Base-by-base conservation (phyloP, 225 moss, liverwort and hornwort species). In the Sphagnum tenellum region DNA sequence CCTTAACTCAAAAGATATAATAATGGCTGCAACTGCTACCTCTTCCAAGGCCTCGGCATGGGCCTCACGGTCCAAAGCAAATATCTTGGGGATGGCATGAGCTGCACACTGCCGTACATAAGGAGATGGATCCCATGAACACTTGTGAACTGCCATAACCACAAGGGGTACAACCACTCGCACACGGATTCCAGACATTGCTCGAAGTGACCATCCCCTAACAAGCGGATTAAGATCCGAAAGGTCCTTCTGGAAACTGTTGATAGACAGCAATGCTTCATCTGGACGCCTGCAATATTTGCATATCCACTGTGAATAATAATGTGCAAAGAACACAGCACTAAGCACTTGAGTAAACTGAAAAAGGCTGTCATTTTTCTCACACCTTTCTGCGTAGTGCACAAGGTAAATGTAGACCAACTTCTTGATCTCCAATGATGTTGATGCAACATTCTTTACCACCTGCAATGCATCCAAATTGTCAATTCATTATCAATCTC, bases 401-500 rank as follows among this genome's bases (percentile, higher is more conserved):
- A 98, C 98, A 74, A 98, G 82, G 74, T 98, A 98, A 76, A 98
- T 98, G 82, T 98, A 98, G 69, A 98, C 98, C 66, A 98, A 84
- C 88, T 98, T 98, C 79, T 98, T 98, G 70, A 98, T 81, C 80
- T 98, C 98, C 87, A 93, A 75, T 68, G 93, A 87, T 10, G 85
- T 83, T 73, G 98, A 89, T 62, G 87, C 90, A 77, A 98, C 89
- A 75, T 93, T 98, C 74, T 98, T 98, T 48, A 98, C 98, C 56
- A 98, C 98, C 98, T 98, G 93, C 79, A 70, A 53, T 62, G 10
- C 55, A 72, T 14, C 71, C 29, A 29, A 29, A 29, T 29, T 29
- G 29, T 29, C 29, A 29, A 29, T 29, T 29, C 29, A 29, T 29
- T 29, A 29, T 29, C 29, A 29, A 29, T 29, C 29, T 29, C 1